Base-by-base conservation (phyloP, 495 filamentous ascomycete species). In the Xylaria cubensis region DNA sequence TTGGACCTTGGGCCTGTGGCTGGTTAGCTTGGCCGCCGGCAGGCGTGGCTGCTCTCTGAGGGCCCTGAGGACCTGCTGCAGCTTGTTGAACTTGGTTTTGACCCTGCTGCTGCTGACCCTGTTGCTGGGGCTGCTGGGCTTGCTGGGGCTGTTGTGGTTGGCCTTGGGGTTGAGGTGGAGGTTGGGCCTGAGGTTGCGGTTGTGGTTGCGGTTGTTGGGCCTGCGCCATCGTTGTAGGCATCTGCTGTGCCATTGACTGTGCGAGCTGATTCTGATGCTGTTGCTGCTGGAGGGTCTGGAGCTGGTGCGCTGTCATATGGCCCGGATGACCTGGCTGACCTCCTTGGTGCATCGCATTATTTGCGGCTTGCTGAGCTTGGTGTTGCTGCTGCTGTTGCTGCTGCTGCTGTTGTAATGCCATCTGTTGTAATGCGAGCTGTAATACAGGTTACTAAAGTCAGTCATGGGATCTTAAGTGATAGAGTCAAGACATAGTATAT, bases 291-390 rank as follows among this genome's bases (percentile, higher is more conserved):
- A 71, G 72, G 19, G 69, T 39, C 21, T 80, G 80, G 0, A 82
- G 34, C 24, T 86, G 83, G 56, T 84, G 83, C 5, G 81, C 75
- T 4, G 74, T 82, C 76, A 85, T 82, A 26, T 78, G 83, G 26
- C 72, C 76, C 24, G 82, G 84, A 41, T 87, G 85, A 32, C 79
- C 78, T 21, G 82, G 83, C 42, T 87, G 85, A 34, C 80, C 79
- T 21, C 75, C 81, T 58, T 83, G 82, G 48, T 82, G 80, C 75
- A 83, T 81, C 32, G 80, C 79, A 17, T 74, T 75, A 71, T 84
- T 87, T 71, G 77, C 77, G n/a, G 79, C 74, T 1, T 86, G 85
- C 64, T 88, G 88, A 61, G 82, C 83, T 75, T 88, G 86, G 3
- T 84, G 84, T 76, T 87, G 81, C 53, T 86, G 82, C 81, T 85